A percentile compares a stretch with the other conserved stretches of the same genome.
Conservation (phyloP, 257 asterid species). For the Handroanthus guayacan region DNA sequence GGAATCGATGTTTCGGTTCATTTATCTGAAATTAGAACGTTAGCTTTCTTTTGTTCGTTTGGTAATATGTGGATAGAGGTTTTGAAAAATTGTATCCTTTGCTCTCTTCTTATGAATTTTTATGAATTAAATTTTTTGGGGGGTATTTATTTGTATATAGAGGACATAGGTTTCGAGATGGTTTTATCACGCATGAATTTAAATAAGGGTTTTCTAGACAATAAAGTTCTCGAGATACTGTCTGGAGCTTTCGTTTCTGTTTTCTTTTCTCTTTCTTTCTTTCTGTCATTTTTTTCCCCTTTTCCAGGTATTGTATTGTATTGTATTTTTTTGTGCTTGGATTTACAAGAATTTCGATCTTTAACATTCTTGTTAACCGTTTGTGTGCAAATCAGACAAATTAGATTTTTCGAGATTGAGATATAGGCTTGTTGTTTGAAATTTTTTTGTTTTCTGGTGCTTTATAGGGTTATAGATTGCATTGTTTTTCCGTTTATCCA, state of each 20-base stretch:
- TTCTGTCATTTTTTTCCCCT: background rate
- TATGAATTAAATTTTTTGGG: background rate
- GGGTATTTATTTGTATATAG: background rate
- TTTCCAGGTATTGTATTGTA: background rate
- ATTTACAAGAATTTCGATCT: constrained; percentile 3
- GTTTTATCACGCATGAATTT: constrained; percentile 12
- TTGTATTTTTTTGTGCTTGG: background rate
- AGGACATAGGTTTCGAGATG: background rate
- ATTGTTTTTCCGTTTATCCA: background rate
- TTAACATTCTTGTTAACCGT: background rate
- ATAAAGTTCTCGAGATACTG: constrained; percentile 1
- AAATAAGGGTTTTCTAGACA: constrained; percentile 31
- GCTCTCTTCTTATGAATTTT: background rate
- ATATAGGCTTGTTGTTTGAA: constrained; percentile 2
- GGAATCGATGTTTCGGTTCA: constrained; percentile 20
- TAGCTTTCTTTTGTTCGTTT: background rate
- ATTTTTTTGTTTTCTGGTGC: background rate
- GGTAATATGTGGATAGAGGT: constrained; percentile 7
- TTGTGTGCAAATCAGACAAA: background rate
- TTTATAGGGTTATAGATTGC: background rate
- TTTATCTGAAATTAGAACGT: background rate
- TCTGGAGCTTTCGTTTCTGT: background rate
- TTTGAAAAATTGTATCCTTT: constrained; percentile 2
- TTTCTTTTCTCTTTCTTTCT: background rate
- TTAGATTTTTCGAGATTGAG: background rate